Conservation (phyloP, 2,329 filamentous ascomycete genomes). For the Botrytis pseudocinerea region DNA sequence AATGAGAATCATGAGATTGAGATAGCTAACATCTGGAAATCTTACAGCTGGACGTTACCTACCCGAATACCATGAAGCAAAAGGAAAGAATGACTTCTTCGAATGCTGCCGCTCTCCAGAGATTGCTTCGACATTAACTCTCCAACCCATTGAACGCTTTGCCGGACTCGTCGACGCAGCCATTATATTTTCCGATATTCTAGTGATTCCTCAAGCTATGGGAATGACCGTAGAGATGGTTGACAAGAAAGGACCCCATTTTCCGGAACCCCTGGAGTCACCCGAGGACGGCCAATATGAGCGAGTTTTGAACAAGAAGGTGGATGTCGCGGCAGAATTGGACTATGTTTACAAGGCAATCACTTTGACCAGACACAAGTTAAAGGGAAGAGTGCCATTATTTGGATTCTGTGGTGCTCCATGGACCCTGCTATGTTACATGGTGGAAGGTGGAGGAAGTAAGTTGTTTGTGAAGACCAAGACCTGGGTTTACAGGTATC, state of each 20-base stretch:
- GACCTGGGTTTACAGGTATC: conserved; percentile 93
- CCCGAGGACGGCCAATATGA: conserved; percentile 83
- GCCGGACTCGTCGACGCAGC: conserved; percentile 89
- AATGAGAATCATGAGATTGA: conserved; percentile 9
- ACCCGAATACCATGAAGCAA: conserved; percentile 95
- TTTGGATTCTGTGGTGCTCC: conserved; percentile 97
- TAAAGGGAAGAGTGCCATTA: conserved; percentile 83
- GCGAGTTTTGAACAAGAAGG: conserved; percentile 70
- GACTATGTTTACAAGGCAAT: conserved; percentile 97
- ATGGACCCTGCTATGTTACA: conserved; percentile 97
- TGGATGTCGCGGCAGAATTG: conserved; percentile 82
- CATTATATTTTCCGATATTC: conserved; percentile 98
- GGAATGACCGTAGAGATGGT: conserved; percentile 99
- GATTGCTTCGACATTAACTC: conserved; percentile 86
- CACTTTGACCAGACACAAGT: conserved; percentile 83
- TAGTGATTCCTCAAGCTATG: conserved; percentile 96
- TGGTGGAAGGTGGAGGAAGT: conserved; percentile 96
- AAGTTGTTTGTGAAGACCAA: conserved; percentile 94
- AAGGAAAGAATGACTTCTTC: conserved; percentile 91
- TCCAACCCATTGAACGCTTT: conserved; percentile 93
- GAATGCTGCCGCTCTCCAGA: conserved; percentile 94
- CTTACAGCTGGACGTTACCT: conserved; percentile 85
- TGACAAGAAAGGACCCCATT: conserved; percentile 94
- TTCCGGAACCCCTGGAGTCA: conserved; percentile 77
- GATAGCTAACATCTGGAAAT: background rate